Evolutionary conservation across 495 filamentous ascomycete species (phyloP).

Genomic region (Ascobolus immersus): DNA sequence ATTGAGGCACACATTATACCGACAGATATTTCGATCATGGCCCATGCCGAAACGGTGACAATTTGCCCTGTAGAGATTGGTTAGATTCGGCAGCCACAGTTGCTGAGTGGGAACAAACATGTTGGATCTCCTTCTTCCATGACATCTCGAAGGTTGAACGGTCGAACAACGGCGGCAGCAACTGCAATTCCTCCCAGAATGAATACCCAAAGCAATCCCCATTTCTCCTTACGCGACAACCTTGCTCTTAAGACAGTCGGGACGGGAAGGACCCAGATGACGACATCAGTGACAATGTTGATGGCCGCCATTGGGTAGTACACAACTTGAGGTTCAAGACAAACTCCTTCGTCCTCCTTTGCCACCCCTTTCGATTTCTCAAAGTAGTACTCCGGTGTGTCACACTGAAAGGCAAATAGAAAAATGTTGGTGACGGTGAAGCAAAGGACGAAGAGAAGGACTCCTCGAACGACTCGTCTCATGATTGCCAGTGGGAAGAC

Average conservation of each 20-base stretch:
- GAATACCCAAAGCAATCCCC: slow-evolving; percentile 21
- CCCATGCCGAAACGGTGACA: slow-evolving; percentile 14
- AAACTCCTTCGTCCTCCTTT: neutral
- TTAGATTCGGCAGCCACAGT: neutral
- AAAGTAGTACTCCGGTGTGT: slow-evolving; percentile 4
- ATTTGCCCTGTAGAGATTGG: neutral
- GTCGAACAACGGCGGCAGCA: slow-evolving; percentile 1
- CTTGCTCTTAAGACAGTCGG: slow-evolving; percentile 22
- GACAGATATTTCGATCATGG: slow-evolving; percentile 23
- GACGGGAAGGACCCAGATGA: slow-evolving; percentile 27
- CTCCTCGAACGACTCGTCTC: neutral
- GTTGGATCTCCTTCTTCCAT: slow-evolving; percentile 4
- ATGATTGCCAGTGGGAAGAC: slow-evolving; percentile 1
- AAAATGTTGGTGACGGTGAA: slow-evolving; percentile 3
- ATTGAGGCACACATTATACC: slow-evolving; percentile 25
- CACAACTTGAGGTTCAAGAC: slow-evolving; percentile 2
- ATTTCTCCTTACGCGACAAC: slow-evolving; percentile 19
- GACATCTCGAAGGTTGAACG: slow-evolving; percentile 1
- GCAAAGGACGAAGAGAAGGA: slow-evolving; percentile 3
- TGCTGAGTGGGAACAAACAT: slow-evolving; percentile 1
- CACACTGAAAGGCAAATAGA: slow-evolving; percentile 3
- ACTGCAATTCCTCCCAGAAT: slow-evolving; percentile 14
- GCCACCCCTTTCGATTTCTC: neutral
- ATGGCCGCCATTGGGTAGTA: slow-evolving; percentile 20
- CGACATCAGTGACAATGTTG: slow-evolving; percentile 28